A percentile compares a stretch with the other conserved stretches of the same genome.
Evolutionary conservation across 306 rosid genomes (phyloP).

Genomic region (Luffa aegyptiaca): DNA sequence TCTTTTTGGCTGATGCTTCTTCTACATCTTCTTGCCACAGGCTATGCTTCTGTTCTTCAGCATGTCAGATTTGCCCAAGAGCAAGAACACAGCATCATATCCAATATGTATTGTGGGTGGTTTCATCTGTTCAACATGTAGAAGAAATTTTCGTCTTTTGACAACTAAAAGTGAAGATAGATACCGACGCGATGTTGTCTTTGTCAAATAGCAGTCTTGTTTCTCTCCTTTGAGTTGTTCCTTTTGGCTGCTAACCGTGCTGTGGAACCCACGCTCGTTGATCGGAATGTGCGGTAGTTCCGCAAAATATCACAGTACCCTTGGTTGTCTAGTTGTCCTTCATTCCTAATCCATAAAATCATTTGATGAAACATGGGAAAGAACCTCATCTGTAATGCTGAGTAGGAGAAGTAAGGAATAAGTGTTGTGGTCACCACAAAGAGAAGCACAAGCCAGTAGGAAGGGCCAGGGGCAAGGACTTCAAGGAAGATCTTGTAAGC

Average conservation of each 20-base stretch:
- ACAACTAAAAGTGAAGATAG: neutral
- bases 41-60: neutral
- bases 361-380: slow-evolving; percentile 70
- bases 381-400: slow-evolving; percentile 70
- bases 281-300: slow-evolving; percentile 35
- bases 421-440: slow-evolving; percentile 61
- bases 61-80: neutral
- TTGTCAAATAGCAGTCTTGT: slow-evolving; percentile 4
- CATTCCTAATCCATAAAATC: slow-evolving; percentile 67
- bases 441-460: slow-evolving; percentile 57
- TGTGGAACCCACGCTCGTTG: slow-evolving; percentile 51
- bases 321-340: slow-evolving; percentile 49
- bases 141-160: neutral
- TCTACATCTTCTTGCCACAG: neutral
- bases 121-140: neutral
- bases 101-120: neutral
- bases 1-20: neutral
- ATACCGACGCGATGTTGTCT: neutral
- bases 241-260: slow-evolving; percentile 75
- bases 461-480: slow-evolving; percentile 67
- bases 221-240: slow-evolving; percentile 16
- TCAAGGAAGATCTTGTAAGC: slow-evolving; percentile 68
- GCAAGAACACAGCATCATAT: slow-evolving; percentile 4
- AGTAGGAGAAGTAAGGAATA: slow-evolving; percentile 58
- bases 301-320: slow-evolving; percentile 42